Conservation (phyloP, 129 eudicot genomes). For the Centaurea solstitialis region DNA sequence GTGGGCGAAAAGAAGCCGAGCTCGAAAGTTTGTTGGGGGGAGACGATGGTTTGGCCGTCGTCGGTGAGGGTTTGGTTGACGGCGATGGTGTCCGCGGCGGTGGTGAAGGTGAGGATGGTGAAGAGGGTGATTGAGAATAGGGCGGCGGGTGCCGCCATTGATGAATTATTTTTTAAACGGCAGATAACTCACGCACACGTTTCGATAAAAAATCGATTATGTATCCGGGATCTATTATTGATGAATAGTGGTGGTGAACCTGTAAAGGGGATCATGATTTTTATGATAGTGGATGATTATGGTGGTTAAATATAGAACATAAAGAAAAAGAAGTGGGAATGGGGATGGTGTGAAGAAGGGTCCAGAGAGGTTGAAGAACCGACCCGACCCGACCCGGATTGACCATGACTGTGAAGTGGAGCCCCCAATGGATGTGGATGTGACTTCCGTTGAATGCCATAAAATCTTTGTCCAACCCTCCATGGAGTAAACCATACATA, state of each 20-base stretch:
- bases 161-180: no score
- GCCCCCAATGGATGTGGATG: not conserved
- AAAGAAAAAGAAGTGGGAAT: not conserved
- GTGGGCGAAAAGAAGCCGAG: conserved; percentile 27
- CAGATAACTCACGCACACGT: no score
- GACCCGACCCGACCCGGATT: not conserved
- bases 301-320: not conserved
- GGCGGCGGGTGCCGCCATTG: not conserved
- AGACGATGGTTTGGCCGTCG: conserved; percentile 23
- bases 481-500: no score
- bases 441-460: not conserved
- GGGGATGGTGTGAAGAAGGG: not conserved
- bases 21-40: conserved; percentile 7
- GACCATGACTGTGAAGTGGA: not conserved
- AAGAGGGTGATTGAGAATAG: not conserved
- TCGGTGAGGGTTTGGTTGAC: conserved; percentile 20
- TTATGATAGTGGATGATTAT: not conserved
- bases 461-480: not conserved
- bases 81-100: conserved; percentile 9
- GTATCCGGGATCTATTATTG: no score
- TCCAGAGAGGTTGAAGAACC: not conserved
- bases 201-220: no score
- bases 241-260: not conserved
- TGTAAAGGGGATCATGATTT: not conserved
- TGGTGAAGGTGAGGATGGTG: not conserved